Percentiles rank a stretch among this genome's conserved stretches.
phyloP scores from a whole-genome alignment of 305 asterid genomes.

The Lippia alba region DNA sequence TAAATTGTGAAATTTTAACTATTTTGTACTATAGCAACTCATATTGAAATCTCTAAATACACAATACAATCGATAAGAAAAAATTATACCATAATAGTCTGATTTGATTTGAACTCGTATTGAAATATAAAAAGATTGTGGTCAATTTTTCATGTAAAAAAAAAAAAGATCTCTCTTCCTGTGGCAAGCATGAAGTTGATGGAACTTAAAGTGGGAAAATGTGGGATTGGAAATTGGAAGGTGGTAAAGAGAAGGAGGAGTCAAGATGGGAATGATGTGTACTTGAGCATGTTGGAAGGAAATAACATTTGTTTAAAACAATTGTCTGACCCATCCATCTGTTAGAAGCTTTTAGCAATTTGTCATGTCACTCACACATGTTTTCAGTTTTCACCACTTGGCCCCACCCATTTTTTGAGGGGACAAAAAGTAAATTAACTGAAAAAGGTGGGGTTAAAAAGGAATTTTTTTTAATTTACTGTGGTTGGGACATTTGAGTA shows the following conservation, averaged over 20 bases:
- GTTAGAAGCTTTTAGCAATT: not conserved
- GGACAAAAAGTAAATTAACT: not conserved
- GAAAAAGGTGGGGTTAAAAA: not conserved
- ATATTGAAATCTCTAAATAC: too few species aligned
- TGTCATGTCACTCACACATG: slow-evolving; percentile 13
- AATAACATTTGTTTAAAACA: slow-evolving; percentile 5
- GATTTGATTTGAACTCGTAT: too few species aligned
- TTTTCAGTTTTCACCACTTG: not conserved
- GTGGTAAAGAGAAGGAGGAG: slow-evolving; percentile 11
- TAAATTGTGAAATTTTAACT: too few species aligned
- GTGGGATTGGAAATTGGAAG: slow-evolving; percentile 18
- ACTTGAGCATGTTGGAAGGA: slow-evolving; percentile 32
- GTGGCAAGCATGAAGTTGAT: slow-evolving; percentile 5
- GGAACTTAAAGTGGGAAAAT: not conserved
- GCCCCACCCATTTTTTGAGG: slow-evolving; percentile 23
- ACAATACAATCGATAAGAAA: too few species aligned
- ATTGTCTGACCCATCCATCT: not conserved
- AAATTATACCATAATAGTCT: too few species aligned
- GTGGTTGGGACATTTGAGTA: too few species aligned
- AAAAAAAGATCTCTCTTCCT: not conserved
- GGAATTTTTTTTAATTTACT: not conserved
- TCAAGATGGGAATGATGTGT: slow-evolving; percentile 45
- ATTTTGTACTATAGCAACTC: too few species aligned
- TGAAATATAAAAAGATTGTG: too few species aligned
- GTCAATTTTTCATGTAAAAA: not conserved